These are phyloP conservation scores for Acer negundo DNA, from an alignment of 345 rosid species.

Conservation along the genomic window DNA sequence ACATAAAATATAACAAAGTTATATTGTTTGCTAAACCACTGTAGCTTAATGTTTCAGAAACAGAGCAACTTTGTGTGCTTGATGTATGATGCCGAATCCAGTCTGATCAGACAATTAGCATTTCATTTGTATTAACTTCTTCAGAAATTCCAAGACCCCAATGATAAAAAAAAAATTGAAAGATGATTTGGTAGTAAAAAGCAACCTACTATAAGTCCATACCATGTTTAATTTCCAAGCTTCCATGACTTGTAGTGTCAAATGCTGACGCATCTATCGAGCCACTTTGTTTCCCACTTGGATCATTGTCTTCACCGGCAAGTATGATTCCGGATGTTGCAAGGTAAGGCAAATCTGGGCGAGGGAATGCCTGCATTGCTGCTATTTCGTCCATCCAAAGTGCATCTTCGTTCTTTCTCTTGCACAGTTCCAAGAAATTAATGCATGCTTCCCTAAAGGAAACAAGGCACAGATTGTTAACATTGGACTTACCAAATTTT, in stretches of 20 bases:
- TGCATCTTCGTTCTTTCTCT: constrained; percentile 91
- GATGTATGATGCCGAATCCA: background rate
- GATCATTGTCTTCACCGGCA: constrained; percentile 70
- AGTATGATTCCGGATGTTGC: constrained; percentile 81
- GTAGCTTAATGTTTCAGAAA: background rate
- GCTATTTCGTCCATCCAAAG: constrained; percentile 94
- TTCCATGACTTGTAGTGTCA: constrained; percentile 49
- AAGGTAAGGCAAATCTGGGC: constrained; percentile 71
- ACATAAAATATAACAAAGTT: constrained; percentile 8
- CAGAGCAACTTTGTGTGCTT: background rate
- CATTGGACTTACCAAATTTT: no score
- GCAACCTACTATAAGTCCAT: constrained; percentile 7
- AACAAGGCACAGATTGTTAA: constrained; percentile 8
- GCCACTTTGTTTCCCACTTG: constrained; percentile 40
- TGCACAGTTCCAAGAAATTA: constrained; percentile 85
- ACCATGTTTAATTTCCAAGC: constrained; percentile 67
- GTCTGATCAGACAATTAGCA: background rate
- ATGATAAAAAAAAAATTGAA: background rate
- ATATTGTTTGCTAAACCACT: background rate
- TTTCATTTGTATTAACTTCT: background rate
- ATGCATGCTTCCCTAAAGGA: constrained; percentile 86
- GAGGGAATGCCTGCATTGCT: constrained; percentile 81
- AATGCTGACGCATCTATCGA: constrained; percentile 45
- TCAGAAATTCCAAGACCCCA: background rate
- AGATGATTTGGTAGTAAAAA: constrained; percentile 12